These are phyloP conservation scores for Rhipidocladum racemiflorum DNA, from an alignment of 176 grass and related monocot species.

Conservation along the genomic window DNA sequence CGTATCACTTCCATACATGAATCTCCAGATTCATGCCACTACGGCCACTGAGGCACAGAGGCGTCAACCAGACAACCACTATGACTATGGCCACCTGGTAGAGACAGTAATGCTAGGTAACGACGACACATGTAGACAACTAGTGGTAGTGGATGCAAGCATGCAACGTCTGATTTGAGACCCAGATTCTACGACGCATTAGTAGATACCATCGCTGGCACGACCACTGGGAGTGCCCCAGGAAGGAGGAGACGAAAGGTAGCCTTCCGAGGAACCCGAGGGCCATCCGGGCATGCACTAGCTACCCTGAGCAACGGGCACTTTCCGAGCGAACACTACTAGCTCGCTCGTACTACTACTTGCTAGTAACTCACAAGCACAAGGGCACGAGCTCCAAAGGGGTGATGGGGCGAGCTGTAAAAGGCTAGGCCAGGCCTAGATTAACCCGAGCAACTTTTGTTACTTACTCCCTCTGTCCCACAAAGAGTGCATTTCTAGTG, in stretches of 20 bases:
- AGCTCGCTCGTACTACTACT: neutral
- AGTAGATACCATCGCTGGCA: slow-evolving; percentile 22
- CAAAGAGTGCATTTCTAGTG: too few relatives aligned
- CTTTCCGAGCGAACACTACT: neutral
- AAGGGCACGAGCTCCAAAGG: neutral
- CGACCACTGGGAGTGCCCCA: neutral
- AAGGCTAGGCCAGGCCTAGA: neutral
- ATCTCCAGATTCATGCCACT: slow-evolving; percentile 10
- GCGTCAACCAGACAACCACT: slow-evolving; percentile 36
- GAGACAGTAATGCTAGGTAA: neutral
- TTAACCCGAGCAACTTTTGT: neutral
- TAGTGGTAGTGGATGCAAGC: slow-evolving; percentile 30
- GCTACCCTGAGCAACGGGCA: neutral
- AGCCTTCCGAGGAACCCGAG: neutral
- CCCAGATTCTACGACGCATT: slow-evolving; percentile 37
- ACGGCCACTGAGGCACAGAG: neutral
- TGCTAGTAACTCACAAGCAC: neutral
- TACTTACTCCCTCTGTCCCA: too few relatives aligned
- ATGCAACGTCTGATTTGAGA: slow-evolving; percentile 6
- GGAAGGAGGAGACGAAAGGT: neutral
- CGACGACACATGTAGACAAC: neutral
- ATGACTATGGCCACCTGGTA: slow-evolving; percentile 16
- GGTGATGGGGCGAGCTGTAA: neutral
- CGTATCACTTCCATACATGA: neutral
- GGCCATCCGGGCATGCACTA: neutral